phyloP scores from a whole-genome alignment of 1,139 yeast genomes.

The Kodamaea ohmeri region DNA sequence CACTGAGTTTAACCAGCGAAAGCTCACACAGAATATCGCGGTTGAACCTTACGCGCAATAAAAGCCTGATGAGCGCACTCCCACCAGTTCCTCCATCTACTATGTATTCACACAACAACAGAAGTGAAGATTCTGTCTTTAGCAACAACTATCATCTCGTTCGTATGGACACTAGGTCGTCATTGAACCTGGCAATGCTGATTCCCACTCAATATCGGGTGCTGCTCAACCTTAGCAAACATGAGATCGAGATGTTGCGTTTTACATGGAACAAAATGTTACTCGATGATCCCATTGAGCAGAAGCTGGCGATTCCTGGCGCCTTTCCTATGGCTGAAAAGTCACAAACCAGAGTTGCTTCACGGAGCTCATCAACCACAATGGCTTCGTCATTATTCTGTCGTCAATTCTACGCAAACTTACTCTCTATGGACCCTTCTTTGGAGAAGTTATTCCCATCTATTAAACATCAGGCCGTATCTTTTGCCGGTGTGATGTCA shows the following conservation, averaged over 20 bases:
- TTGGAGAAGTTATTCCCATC: conserved; percentile 61
- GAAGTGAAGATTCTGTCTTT: conserved; percentile 12
- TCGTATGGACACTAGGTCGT: conserved; percentile 44
- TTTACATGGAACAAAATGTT: conserved; percentile 47
- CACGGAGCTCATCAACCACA: conserved; percentile 22
- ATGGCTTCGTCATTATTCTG: conserved; percentile 54
- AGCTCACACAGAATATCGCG: neutral
- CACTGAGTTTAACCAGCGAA: neutral
- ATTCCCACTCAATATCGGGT: conserved; percentile 28
- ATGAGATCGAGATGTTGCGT: conserved; percentile 40
- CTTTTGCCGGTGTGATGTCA: conserved; percentile 80
- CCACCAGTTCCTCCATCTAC: conserved; percentile 2
- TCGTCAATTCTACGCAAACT: conserved; percentile 60
- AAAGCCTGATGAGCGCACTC: neutral
- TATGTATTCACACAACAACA: conserved; percentile 8
- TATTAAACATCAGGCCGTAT: conserved; percentile 67
- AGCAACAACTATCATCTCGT: conserved; percentile 35
- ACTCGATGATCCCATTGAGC: conserved; percentile 33
- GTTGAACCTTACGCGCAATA: conserved; percentile 2
- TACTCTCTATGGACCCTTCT: conserved; percentile 51
- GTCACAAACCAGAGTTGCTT: conserved; percentile 11
- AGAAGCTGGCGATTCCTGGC: conserved; percentile 28
- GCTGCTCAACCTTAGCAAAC: conserved; percentile 26
- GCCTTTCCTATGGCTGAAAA: conserved; percentile 19
- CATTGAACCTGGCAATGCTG: conserved; percentile 36